Evolutionary conservation across 345 rosid species (phyloP), one percentile per base, ranked within the genome.

Genomic region (Combretum micranthum): DNA sequence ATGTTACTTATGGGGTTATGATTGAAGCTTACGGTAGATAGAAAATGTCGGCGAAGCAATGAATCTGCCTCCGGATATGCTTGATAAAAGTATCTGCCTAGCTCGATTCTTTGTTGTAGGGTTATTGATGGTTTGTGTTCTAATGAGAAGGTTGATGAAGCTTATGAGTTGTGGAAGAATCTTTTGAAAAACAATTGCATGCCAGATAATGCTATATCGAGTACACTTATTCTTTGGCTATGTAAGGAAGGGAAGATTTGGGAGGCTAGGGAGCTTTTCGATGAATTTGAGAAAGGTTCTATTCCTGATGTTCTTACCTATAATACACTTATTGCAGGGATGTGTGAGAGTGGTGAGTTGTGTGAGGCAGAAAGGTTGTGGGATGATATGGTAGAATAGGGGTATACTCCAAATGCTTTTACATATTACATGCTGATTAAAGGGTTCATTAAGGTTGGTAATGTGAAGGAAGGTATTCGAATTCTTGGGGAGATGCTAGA

Each of bases 301-400:
- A 70, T 76, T 44, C 98, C 96, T 0, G 79, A 90, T 66, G 66
- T 79, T 17, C 50, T 91, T 73, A 88, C 93, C 2, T 91, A 88
- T 53, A 88, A 88, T 70, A 80, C 85, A 0, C 71, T 88, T 63
- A 86, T 91, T 44, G 69, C 83, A 0, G 98, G 96, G 25, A 75
- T 88, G 87, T 88, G 93, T 58, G 95, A 88, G 71, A 70, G 63
- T 37, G 88, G 86, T 1, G 87, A 83, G 68, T 64, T 91, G 70
- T 74, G 66, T 13, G 88, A 88, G 71, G 90, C 84, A 0, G 92
- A 85, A 61, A 75, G 68, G 57, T 54, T 91, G 65, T 86, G 98
- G 96, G 96, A 91, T 63, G 80, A 81, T 47, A 91, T 91, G 98
- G 76, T 81, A 53, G 96, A 91, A 75, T 88, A 80, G 67, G n/a